Evolutionary conservation across 1,284 basidiomycete species (phyloP), one percentile per base, ranked within the genome.

Genomic region (Pseudozyma sp.): DNA sequence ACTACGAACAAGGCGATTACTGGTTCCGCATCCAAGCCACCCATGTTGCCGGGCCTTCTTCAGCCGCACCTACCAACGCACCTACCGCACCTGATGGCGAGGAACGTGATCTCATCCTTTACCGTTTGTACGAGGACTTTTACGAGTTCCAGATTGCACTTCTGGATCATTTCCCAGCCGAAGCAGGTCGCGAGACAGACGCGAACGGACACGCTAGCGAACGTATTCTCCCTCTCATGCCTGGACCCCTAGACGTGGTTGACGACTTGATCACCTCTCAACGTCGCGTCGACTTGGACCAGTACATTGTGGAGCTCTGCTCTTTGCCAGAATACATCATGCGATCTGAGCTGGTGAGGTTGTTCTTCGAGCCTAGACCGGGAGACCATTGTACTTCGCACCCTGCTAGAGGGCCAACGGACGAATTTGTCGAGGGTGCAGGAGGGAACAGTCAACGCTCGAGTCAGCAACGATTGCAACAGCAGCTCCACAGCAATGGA

Each of bases 81-180:
- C 76, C 80, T 31, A 59, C 59, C 14, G 75, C 79, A 3, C 70
- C 73, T 4, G 74, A 71, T 3, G 81, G 81, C 38, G 79, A 83
- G 62, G 75, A 76, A 13, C 92, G 91, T 80, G 91, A 93, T 34
- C 90, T 99, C 57, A 91, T 95, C 73, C 89, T 99, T 44, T 98
- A 97, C 86, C 90, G 97, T 54, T 90, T 94, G 16, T 99, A 99
- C 87, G 93, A 97, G 82, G 95, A 99, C 85, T 99, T 99, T 86
- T 97, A 96, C 87, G 94, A 96, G 80, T 98, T 98, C 85, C 97
- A 99, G 83, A 92, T 97, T 59, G 88, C 90, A 10, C 89, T 99
- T 40, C 55, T 69, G 36, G 67, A 76, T 50, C 75, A 73, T 34
- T 70, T 70, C 59, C 69, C 75, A 1, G 39, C 67, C 21, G 75